Evolutionary conservation across 2,329 filamentous ascomycete species (phyloP).

Genomic region (Fusarium sp.): DNA sequence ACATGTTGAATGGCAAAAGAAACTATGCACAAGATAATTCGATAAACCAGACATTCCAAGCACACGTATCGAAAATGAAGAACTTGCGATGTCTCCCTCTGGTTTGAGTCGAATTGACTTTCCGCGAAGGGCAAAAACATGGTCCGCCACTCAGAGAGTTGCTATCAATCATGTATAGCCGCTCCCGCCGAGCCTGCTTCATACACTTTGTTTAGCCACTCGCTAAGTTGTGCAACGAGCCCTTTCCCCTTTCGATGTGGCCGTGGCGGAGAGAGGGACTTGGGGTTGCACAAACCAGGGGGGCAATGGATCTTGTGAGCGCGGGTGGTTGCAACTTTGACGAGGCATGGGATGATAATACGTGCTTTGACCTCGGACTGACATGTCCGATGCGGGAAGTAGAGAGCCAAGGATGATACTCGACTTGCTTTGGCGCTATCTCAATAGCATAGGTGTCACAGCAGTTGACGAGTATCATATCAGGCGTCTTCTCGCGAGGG

Average conservation of each 20-base stretch:
- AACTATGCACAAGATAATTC: not conserved
- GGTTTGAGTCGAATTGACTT: not conserved
- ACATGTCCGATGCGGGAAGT: not conserved
- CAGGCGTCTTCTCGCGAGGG: not conserved
- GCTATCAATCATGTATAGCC: not conserved
- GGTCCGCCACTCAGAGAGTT: not conserved
- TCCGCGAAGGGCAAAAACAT: not conserved
- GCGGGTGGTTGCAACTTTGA: constrained; percentile 16
- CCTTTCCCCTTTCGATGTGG: not conserved
- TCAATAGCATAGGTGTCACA: not conserved
- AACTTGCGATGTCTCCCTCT: not conserved
- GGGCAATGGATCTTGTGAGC: constrained; percentile 13
- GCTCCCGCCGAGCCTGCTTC: not conserved
- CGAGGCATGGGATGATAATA: not conserved
- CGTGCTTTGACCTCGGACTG: not conserved
- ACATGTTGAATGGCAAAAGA: not conserved
- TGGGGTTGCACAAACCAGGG: constrained; percentile 1
- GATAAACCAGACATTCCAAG: not conserved
- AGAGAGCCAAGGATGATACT: not conserved
- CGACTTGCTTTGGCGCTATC: constrained; percentile 1
- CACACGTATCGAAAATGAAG: not conserved
- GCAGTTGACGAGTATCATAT: constrained; percentile 2
- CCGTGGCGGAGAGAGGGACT: not conserved
- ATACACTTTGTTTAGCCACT: not conserved
- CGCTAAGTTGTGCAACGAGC: not conserved